These are phyloP conservation scores for Pichia nanzhaoensis DNA, from an alignment of 805 yeast species.

Conservation along the genomic window DNA sequence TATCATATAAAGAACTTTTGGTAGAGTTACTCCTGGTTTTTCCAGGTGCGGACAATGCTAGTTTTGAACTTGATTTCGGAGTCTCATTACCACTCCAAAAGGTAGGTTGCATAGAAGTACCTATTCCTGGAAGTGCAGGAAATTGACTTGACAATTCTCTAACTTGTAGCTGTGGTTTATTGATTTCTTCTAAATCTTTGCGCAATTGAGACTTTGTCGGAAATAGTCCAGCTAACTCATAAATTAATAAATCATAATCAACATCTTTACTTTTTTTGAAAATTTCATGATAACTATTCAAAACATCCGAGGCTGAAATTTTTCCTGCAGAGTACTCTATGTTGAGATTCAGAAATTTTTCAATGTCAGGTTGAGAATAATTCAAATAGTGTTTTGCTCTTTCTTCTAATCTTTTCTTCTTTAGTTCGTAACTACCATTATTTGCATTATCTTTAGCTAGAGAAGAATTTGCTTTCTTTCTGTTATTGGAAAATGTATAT, in stretches of 20 bases:
- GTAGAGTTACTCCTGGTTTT: not conserved
- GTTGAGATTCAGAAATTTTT: slow-evolving; percentile 45
- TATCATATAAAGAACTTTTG: not conserved
- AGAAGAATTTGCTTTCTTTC: slow-evolving; percentile 9
- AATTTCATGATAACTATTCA: slow-evolving; percentile 39
- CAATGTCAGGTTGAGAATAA: slow-evolving; percentile 41
- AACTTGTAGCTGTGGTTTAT: slow-evolving; percentile 22
- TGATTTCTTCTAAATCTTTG: slow-evolving; percentile 31
- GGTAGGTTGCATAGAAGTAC: not conserved
- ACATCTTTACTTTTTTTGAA: slow-evolving; percentile 36
- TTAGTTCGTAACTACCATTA: slow-evolving; percentile 30
- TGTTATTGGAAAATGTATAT: slow-evolving; percentile 43
- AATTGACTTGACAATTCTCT: slow-evolving; percentile 34
- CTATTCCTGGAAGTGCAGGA: slow-evolving; percentile 40
- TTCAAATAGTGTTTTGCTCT: slow-evolving; percentile 75
- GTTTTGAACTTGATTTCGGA: slow-evolving; percentile 2
- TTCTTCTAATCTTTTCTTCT: slow-evolving; percentile 64
- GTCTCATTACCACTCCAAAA: not conserved
- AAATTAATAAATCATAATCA: slow-evolving; percentile 51
- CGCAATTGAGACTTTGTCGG: slow-evolving; percentile 40
- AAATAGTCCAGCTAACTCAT: slow-evolving; percentile 54
- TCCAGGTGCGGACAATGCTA: not conserved
- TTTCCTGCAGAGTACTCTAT: slow-evolving; percentile 38
- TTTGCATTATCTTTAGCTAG: slow-evolving; percentile 12
- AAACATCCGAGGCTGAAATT: slow-evolving; percentile 42